phyloP scores from a whole-genome alignment of 2,329 filamentous ascomycete genomes.

The Cordyceps javanica region DNA sequence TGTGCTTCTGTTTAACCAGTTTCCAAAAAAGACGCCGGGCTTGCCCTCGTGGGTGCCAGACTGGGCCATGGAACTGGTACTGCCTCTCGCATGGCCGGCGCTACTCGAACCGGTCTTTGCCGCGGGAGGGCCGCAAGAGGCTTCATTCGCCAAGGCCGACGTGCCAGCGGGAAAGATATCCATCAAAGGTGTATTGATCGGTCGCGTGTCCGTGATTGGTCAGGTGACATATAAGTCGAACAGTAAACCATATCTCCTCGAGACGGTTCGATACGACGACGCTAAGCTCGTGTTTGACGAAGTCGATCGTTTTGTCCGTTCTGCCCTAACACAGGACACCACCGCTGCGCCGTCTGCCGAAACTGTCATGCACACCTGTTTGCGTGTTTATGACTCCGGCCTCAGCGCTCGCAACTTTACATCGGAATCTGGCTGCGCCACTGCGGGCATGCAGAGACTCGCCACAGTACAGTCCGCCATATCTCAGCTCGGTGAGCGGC shows the following conservation, averaged over 20 bases:
- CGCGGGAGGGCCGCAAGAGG: slow-evolving; percentile 20
- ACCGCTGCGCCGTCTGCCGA: neutral
- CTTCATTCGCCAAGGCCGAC: neutral
- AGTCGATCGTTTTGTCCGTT: slow-evolving; percentile 17
- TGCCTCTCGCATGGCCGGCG: slow-evolving; percentile 21
- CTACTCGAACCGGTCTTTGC: slow-evolving; percentile 19
- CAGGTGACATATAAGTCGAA: neutral
- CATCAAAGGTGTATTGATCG: neutral
- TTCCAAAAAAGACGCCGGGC: slow-evolving; percentile 16
- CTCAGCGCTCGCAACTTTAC: slow-evolving; percentile 14
- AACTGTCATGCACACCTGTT: neutral
- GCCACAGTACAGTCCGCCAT: neutral
- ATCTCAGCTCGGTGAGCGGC: slow-evolving; percentile 12
- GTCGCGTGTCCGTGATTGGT: neutral
- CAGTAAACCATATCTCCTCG: neutral
- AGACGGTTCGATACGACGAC: slow-evolving; percentile 19
- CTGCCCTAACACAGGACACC: neutral
- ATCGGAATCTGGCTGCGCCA: neutral
- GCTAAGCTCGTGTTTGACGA: slow-evolving; percentile 23
- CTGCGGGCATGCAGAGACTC: neutral
- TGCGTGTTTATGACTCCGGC: slow-evolving; percentile 20
- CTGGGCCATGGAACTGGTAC: slow-evolving; percentile 24
- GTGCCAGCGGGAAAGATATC: neutral
- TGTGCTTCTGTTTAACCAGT: slow-evolving; percentile 25
- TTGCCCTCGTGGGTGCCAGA: slow-evolving; percentile 31